phyloP scores from a whole-genome alignment of 352 stramenopile species.

The Phytopythium boreale region DNA sequence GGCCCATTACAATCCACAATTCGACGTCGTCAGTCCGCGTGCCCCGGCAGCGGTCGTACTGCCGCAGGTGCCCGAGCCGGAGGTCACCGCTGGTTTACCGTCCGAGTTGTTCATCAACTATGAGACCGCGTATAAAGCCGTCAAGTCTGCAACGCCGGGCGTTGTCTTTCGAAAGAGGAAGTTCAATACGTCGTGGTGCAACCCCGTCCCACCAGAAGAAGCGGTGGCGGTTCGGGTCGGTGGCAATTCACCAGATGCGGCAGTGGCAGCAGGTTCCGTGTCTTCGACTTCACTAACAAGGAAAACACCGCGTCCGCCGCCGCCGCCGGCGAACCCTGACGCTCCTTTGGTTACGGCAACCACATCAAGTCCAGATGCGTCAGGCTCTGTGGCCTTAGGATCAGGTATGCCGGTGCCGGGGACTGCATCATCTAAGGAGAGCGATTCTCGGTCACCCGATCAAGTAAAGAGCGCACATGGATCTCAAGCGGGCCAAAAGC shows the following conservation, averaged over 20 bases:
- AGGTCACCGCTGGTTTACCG: slow-evolving; percentile 28
- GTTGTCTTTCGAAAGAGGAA: slow-evolving; percentile 56
- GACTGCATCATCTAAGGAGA: neutral
- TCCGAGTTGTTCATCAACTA: slow-evolving; percentile 77
- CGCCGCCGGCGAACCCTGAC: neutral
- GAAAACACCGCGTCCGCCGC: neutral
- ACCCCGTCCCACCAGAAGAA: slow-evolving; percentile 41
- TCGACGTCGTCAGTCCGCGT: slow-evolving; percentile 36
- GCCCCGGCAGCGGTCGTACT: slow-evolving; percentile 45
- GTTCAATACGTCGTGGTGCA: slow-evolving; percentile 73
- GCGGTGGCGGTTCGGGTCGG: neutral
- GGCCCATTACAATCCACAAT: slow-evolving; percentile 63
- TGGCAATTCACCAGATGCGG: neutral
- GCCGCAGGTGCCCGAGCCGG: slow-evolving; percentile 23
- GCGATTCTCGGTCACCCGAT: neutral
- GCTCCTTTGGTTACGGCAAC: neutral
- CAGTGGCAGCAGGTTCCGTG: neutral
- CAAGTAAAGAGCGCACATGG: neutral
- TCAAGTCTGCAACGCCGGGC: slow-evolving; percentile 44
- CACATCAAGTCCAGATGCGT: neutral
- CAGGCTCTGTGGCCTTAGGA: neutral
- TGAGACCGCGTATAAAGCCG: slow-evolving; percentile 46
- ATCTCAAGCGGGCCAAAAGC: neutral
- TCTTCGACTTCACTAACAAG: neutral
- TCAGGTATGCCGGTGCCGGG: neutral